phyloP scores from a whole-genome alignment of 2,329 filamentous ascomycete species.

The Penicillium sp. region DNA sequence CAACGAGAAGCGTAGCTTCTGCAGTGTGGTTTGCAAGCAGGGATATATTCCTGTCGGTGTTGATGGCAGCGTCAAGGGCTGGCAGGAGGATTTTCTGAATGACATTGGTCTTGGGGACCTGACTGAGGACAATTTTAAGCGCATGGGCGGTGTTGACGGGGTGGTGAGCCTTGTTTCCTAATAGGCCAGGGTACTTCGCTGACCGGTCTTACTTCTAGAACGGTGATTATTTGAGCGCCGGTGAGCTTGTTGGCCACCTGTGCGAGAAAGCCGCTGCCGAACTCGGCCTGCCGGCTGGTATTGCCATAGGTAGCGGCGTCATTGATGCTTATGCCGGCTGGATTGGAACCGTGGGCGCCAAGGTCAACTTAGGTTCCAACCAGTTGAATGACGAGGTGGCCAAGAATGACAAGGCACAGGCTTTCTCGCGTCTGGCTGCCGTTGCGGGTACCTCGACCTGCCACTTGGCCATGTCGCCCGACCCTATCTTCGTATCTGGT shows the following conservation, averaged over 20 bases:
- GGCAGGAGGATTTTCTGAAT: constrained; percentile 91
- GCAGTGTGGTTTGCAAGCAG: constrained; percentile 96
- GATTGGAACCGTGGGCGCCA: constrained; percentile 98
- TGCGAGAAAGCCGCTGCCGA: constrained; percentile 79
- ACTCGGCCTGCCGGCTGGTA: constrained; percentile 79
- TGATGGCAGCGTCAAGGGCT: constrained; percentile 94
- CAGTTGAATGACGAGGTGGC: constrained; percentile 65
- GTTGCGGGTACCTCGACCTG: constrained; percentile 97
- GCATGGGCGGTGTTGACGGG: constrained; percentile 90
- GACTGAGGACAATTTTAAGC: constrained; percentile 80
- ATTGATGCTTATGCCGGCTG: constrained; percentile 98
- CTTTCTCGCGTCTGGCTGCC: constrained; percentile 86
- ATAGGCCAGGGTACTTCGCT: constrained; percentile 6
- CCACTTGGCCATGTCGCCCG: constrained; percentile 90
- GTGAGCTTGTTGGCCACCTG: constrained; percentile 81
- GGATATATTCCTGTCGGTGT: constrained; percentile 95
- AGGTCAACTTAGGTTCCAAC: constrained; percentile 71
- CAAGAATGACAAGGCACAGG: constrained; percentile 85
- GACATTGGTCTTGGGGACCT: constrained; percentile 85
- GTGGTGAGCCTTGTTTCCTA: constrained; percentile 68
- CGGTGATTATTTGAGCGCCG: constrained; percentile 84
- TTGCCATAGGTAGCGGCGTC: constrained; percentile 91
- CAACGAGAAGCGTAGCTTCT: constrained; percentile 87
- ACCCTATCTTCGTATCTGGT: constrained; percentile 89
- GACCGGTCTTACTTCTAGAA: constrained; percentile 58